Evolutionary conservation across 2,329 filamentous ascomycete genomes (phyloP).

Genomic region (Venturia nashicola): DNA sequence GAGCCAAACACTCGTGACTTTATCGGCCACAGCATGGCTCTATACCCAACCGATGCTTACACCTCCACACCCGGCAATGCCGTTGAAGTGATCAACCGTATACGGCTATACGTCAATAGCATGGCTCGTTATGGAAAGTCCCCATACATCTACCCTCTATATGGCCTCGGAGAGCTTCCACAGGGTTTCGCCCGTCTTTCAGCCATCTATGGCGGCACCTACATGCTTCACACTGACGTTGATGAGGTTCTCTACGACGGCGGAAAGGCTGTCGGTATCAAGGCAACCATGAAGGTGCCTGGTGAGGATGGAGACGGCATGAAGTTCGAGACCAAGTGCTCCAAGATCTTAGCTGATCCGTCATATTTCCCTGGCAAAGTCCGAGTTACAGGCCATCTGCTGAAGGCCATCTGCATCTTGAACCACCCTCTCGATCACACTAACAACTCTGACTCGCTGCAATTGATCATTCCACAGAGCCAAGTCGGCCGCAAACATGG

Average conservation of each 20-base stretch:
- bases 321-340: constrained; percentile 92
- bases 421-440: constrained; percentile 74
- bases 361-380: constrained; percentile 92
- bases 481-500: constrained; percentile 95
- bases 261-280: constrained; percentile 85
- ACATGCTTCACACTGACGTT: constrained; percentile 95
- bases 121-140: constrained; percentile 97
- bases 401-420: constrained; percentile 95
- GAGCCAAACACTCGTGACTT: constrained; percentile 87
- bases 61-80: constrained; percentile 60
- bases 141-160: constrained; percentile 97
- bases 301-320: constrained; percentile 63
- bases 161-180: constrained; percentile 91
- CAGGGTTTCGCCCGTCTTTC: constrained; percentile 96
- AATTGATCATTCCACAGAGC: constrained; percentile 95
- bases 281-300: constrained; percentile 87
- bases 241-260: constrained; percentile 81
- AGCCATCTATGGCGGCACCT: constrained; percentile 96
- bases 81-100: constrained; percentile 78
- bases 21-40: constrained; percentile 94
- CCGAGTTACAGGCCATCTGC: constrained; percentile 73
- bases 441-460: constrained; percentile 75
- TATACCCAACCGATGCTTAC: constrained; percentile 85
- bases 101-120: constrained; percentile 92
- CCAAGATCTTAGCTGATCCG: constrained; percentile 91